Percentiles rank a stretch among this genome's conserved stretches.
Evolutionary conservation across 768 basidiomycete species (phyloP).

Genomic region (Russula abietina): DNA sequence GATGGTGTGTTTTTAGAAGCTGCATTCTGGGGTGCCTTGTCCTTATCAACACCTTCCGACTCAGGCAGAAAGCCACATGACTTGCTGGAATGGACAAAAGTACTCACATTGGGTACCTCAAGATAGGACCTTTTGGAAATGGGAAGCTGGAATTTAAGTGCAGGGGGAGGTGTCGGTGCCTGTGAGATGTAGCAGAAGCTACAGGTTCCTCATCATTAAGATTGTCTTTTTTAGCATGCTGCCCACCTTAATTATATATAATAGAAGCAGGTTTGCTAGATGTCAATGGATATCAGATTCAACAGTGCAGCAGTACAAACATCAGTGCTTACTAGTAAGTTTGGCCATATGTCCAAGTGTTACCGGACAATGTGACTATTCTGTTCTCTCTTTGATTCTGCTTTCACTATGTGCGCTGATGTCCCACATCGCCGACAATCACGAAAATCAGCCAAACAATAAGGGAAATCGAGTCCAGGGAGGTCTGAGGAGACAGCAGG

Average conservation of each 20-base stretch:
- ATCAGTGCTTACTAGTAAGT: constrained; percentile 56
- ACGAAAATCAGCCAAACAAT: too few species aligned
- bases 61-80: constrained; percentile 28
- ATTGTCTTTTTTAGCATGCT: constrained; percentile 69
- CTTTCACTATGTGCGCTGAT: too few species aligned
- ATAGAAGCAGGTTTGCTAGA: constrained; percentile 71
- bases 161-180: constrained; percentile 40
- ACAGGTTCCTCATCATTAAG: constrained; percentile 42
- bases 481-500: too few species aligned
- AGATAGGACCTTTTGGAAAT: constrained; percentile 26
- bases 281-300: constrained; percentile 14
- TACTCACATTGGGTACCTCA: constrained; percentile 28
- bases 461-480: too few species aligned
- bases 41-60: constrained; percentile 24
- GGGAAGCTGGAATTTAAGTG: constrained; percentile 28
- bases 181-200: constrained; percentile 46
- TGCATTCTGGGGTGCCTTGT: constrained; percentile 28
- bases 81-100: constrained; percentile 3
- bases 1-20: background rate
- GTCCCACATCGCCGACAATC: too few species aligned
- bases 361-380: too few species aligned
- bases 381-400: too few species aligned
- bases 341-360: constrained; percentile 45
- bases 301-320: background rate
- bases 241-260: constrained; percentile 75